These are phyloP conservation scores for Claviceps pazoutovae DNA, from an alignment of 2,329 filamentous ascomycete genomes.

Conservation along the genomic window DNA sequence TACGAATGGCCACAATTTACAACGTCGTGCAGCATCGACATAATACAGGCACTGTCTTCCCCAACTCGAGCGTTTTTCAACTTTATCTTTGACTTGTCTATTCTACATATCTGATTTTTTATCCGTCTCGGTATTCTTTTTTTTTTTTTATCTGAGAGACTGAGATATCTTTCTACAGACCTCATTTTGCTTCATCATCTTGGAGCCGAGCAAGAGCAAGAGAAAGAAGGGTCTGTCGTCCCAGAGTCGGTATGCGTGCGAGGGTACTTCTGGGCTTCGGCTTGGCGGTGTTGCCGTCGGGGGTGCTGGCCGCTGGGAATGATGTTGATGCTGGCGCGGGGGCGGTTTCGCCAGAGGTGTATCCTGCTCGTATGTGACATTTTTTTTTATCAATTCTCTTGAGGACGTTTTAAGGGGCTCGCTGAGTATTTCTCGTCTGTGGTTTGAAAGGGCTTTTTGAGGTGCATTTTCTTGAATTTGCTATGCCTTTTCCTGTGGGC, in stretches of 20 bases:
- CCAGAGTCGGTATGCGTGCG: background rate
- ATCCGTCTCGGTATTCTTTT: too few species aligned
- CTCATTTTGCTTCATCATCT: background rate
- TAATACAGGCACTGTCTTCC: too few species aligned
- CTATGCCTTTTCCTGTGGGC: background rate
- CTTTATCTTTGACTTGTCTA: too few species aligned
- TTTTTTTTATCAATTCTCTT: background rate
- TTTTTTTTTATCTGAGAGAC: too few species aligned
- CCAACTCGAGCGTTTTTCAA: too few species aligned
- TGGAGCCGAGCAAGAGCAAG: background rate
- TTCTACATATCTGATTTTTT: too few species aligned
- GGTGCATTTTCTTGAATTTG: background rate
- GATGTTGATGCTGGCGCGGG: background rate
- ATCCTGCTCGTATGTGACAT: slow-evolving; percentile 11
- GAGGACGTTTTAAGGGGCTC: too few species aligned
- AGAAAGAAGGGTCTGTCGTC: background rate
- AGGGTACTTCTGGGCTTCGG: background rate
- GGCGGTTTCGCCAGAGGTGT: slow-evolving; percentile 12
- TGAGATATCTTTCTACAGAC: too few species aligned
- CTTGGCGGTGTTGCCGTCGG: background rate
- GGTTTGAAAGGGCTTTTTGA: background rate
- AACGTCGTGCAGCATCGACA: too few species aligned
- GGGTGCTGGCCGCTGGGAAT: background rate
- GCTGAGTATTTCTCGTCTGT: background rate
- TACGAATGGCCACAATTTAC: too few species aligned